Evolutionary conservation across 345 rosid genomes (phyloP), one percentile per base, ranked within the genome.

Genomic region (Camelina hispida): DNA sequence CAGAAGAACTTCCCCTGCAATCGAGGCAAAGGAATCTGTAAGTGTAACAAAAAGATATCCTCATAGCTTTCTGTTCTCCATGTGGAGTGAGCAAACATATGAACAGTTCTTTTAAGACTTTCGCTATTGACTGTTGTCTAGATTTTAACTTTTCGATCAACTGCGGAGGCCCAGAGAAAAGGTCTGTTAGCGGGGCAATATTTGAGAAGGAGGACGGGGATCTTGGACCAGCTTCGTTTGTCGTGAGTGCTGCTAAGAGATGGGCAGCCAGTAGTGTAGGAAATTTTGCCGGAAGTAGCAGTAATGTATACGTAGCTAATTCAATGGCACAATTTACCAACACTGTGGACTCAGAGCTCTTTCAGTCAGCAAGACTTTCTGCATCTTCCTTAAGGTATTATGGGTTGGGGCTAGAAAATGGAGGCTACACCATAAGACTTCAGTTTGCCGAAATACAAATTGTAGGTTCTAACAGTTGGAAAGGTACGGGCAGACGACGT

Each of bases 1-100:
- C 95, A 93, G 67, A 72, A 69, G 22, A 76, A 81, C 47, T 90
- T 90, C 69, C 90, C 91, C 28, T 90, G 96, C 82, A 71, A 81
- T 72, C 80, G 83, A 38, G 89, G 78, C 60, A 1, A 62, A 83
- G 86, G 85, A 75, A 57, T 73, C 14, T 85, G 95, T 90, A 80
- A 89, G 97, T 79, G 23, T 20, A 58, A 50, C 62, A 50, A 30
- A 75, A 4, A 34, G 25, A n/a, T 30, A 28, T 37, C 42, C 54
- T 55, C 16, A 17, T 18, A 53, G 43, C 2, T 11, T 25, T 6
- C 3, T 63, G 69, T 30, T 63, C 20, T 62, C 32, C 30, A 40
- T 52, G 34, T 52, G 12, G 3, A 4, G n/a, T 46, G 66, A 47
- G 72, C 8, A 59, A 66, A n/a, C 6, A 52, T 25, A 23, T 68